These are phyloP conservation scores for Annulohypoxylon stygium DNA, from an alignment of 495 filamentous ascomycete species.

Conservation along the genomic window DNA sequence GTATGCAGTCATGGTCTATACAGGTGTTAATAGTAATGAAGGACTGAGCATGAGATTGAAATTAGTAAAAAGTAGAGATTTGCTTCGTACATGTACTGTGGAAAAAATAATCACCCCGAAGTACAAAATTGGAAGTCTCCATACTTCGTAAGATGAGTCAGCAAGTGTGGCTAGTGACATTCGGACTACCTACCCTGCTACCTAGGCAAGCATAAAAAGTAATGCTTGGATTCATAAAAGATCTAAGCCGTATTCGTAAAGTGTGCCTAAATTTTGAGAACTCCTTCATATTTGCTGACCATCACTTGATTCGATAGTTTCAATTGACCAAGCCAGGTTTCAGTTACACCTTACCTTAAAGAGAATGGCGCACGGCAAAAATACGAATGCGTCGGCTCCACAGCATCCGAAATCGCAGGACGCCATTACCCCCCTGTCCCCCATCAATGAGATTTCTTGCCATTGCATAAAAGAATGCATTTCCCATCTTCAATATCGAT, in stretches of 20 bases:
- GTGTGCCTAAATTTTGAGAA: background rate
- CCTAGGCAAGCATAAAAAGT: background rate
- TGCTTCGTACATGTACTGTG: too few species aligned
- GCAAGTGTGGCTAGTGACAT: constrained; percentile 21
- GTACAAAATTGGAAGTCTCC: too few species aligned
- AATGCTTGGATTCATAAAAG: constrained; percentile 13
- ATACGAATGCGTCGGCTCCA: constrained; percentile 27
- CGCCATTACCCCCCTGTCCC: constrained; percentile 13
- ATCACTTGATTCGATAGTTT: constrained; percentile 15
- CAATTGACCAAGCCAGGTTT: background rate
- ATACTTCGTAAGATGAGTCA: constrained; percentile 7
- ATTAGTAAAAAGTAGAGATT: too few species aligned
- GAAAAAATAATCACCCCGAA: too few species aligned
- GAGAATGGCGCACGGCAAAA: constrained; percentile 1
- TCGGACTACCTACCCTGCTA: too few species aligned
- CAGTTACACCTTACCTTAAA: constrained; percentile 8
- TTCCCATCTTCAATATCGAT: background rate
- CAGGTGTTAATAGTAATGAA: too few species aligned
- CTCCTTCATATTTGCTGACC: background rate
- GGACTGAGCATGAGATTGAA: too few species aligned
- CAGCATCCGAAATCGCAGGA: constrained; percentile 40
- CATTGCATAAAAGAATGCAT: constrained; percentile 45
- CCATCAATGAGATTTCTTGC: background rate
- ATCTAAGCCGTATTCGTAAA: constrained; percentile 12
- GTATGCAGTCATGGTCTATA: too few species aligned